Evolutionary conservation across 2,329 filamentous ascomycete genomes (phyloP).

Genomic region (Hypoxylon sp.): DNA sequence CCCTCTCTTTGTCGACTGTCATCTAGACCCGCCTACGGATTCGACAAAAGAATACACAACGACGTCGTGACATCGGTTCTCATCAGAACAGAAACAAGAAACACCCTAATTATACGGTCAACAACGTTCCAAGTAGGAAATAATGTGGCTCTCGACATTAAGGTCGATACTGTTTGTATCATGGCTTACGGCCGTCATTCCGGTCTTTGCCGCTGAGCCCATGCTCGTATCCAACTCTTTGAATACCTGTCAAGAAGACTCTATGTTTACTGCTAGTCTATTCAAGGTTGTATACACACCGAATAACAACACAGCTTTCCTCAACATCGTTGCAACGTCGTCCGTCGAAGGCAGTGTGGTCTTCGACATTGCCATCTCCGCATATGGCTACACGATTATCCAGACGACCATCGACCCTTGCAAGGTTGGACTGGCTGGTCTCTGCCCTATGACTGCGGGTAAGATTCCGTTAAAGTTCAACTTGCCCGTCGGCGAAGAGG

Average conservation of each 20-base stretch:
- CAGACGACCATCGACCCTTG: constrained; percentile 82
- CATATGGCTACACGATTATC: constrained; percentile 85
- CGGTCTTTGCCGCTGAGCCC: constrained; percentile 71
- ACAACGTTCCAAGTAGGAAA: constrained; percentile 40
- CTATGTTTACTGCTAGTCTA: constrained; percentile 86
- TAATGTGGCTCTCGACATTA: constrained; percentile 64
- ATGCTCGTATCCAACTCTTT: constrained; percentile 87
- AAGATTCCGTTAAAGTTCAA: constrained; percentile 83
- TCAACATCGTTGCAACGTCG: constrained; percentile 86
- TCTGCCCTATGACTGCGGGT: constrained; percentile 93
- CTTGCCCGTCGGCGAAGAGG: constrained; percentile 67
- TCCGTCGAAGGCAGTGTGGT: constrained; percentile 85
- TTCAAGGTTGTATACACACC: constrained; percentile 89
- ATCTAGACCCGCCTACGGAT: constrained; percentile 28
- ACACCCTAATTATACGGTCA: constrained; percentile 35
- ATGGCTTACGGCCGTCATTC: constrained; percentile 60
- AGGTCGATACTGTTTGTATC: constrained; percentile 63
- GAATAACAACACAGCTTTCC: constrained; percentile 77
- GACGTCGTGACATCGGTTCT: constrained; percentile 28
- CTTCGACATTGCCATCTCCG: constrained; percentile 81
- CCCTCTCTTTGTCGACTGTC: constrained; percentile 40
- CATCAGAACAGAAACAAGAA: constrained; percentile 25
- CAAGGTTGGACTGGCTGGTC: constrained; percentile 74
- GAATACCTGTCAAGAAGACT: constrained; percentile 86
- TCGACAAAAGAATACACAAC: constrained; percentile 42